phyloP scores from a whole-genome alignment of 768 basidiomycete species.

The Ramaria rubella region DNA sequence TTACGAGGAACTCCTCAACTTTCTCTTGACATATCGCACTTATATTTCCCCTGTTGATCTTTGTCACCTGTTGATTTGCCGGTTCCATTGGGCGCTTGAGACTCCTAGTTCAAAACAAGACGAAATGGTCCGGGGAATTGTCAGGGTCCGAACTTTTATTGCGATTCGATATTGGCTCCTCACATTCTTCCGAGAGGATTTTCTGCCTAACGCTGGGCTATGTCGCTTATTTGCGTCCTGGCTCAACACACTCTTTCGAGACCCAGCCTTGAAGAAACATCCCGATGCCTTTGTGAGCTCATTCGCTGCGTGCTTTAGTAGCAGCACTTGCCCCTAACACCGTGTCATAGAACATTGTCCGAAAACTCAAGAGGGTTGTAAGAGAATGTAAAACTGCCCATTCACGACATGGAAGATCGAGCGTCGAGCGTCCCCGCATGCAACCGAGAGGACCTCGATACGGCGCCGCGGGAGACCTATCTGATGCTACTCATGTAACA shows the following conservation, averaged over 20 bases:
- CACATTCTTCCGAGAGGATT: constrained; percentile 87
- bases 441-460: background rate
- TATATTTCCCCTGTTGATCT: constrained; percentile 77
- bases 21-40: constrained; percentile 88
- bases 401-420: constrained; percentile 27
- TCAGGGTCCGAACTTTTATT: constrained; percentile 83
- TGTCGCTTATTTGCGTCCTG: constrained; percentile 67
- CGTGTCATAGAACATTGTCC: constrained; percentile 59
- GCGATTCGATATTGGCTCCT: constrained; percentile 87
- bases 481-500: constrained; percentile 10
- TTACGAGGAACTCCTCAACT: constrained; percentile 81
- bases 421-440: background rate
- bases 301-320: background rate
- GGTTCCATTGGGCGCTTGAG: constrained; percentile 85
- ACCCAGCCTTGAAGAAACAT: constrained; percentile 62
- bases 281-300: constrained; percentile 63
- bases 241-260: constrained; percentile 70
- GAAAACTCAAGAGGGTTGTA: constrained; percentile 75
- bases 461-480: background rate
- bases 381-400: constrained; percentile 74
- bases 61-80: constrained; percentile 72
- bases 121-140: constrained; percentile 66
- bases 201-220: constrained; percentile 73
- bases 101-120: constrained; percentile 46
- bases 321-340: background rate